Base-by-base conservation (phyloP, 2,329 filamentous ascomycete genomes). In the Colletotrichum musae region DNA sequence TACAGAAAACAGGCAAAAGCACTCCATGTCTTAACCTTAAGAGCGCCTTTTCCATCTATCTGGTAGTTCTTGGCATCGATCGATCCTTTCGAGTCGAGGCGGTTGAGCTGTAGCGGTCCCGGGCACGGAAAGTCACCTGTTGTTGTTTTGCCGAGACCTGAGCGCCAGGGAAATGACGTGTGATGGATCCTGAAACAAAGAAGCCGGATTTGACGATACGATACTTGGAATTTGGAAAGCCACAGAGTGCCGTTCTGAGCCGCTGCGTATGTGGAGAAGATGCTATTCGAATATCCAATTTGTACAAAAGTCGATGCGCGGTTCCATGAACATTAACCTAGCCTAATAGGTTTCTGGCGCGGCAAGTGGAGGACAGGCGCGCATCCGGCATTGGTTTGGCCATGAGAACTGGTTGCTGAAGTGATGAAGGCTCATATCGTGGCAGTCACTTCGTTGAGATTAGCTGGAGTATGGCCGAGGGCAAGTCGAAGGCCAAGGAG, bases 61-160 rank as follows among this genome's bases (percentile, higher is more conserved):
- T 26, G 66, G 56, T 54, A 57, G 32, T 26, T 32, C 66, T 66
- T 66, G 66, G 66, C 56, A 69, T 28, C 43, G 50, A 57, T 66
- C 48, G 36, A 39, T 28, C n/a, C 15, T 28, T 18, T n/a, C 32
- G 18, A 15, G n/a, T 2, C 26, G n/a, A 15, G 32, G 48, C 21
- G 16, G 32, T 7, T n/a, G 43, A 64, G 48, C 6, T 21, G 18
- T 43, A 15, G 47, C n/a, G 12, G 28, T 18, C 36, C 18, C 15
- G 0, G 6, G 51, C 5, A 2, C 12, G 28, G 5, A 15, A 28
- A 60, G 28, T 39, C 28, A 6, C 16, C 12, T 47, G 18, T 18
- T 47, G 45, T 47, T 36, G n/a, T 51, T 36, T 2, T 26, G 16
- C 7, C 24, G 13, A 48, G 28, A 50, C 2, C 12, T 18, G 21